These are phyloP conservation scores for Aspergillus nanangensis DNA, from an alignment of 495 filamentous ascomycete species.

Conservation along the genomic window DNA sequence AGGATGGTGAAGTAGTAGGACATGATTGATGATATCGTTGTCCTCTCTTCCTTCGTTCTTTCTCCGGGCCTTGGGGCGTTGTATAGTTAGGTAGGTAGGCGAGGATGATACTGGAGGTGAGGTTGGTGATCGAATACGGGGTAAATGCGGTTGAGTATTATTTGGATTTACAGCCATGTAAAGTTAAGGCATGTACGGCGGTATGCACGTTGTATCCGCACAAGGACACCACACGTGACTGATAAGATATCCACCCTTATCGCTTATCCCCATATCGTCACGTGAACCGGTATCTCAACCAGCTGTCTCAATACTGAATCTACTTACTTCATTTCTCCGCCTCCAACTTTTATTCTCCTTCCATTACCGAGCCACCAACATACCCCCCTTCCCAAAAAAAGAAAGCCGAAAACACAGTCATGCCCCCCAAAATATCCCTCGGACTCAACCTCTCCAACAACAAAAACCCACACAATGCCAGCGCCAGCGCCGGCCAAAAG, in stretches of 20 bases:
- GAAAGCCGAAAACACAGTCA: slow-evolving; percentile 5
- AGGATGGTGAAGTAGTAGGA: slow-evolving; percentile 97
- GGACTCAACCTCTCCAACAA: slow-evolving; percentile 57
- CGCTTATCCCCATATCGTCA: no score
- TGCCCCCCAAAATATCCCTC: slow-evolving; percentile 46
- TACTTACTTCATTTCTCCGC: neutral
- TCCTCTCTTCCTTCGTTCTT: no score
- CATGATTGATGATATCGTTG: slow-evolving; percentile 47
- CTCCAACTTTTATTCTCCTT: neutral
- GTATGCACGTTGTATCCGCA: neutral
- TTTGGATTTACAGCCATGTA: no score
- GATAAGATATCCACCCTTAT: slow-evolving; percentile 13
- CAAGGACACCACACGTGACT: slow-evolving; percentile 9
- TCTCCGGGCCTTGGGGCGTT: no score
- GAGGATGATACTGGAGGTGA: no score
- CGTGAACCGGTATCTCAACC: no score
- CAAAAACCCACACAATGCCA: slow-evolving; percentile 6
- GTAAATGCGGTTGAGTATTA: no score
- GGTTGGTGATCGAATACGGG: no score
- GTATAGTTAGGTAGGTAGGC: no score
- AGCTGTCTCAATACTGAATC: neutral
- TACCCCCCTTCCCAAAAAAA: neutral
- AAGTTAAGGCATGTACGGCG: no score
- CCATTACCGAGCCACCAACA: neutral
- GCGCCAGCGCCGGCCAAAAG: slow-evolving; percentile 39